phyloP scores from a whole-genome alignment of 495 filamentous ascomycete species.

The Tuber calosporum region DNA sequence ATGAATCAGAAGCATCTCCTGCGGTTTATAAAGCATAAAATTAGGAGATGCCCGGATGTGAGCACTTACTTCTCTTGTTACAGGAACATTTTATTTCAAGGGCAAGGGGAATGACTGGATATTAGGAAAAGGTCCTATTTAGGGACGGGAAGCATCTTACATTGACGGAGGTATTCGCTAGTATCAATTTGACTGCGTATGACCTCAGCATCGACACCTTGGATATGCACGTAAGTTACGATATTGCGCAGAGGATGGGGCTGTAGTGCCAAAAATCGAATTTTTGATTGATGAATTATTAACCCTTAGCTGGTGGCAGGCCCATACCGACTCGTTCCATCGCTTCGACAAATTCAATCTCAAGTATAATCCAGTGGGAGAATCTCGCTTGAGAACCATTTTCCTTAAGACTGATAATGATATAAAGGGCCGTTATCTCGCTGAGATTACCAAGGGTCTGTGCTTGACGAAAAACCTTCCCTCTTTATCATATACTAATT shows the following conservation, averaged over 20 bases:
- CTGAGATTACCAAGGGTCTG: conserved; percentile 75
- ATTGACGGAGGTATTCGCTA: conserved; percentile 87
- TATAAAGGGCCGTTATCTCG: conserved; percentile 89
- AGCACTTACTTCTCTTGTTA: conserved; percentile 8
- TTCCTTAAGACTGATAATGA: conserved; percentile 98
- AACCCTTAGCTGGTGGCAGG: conserved; percentile 47
- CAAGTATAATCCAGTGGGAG: conserved; percentile 96
- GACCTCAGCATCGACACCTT: conserved; percentile 97
- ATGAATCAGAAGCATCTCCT: conserved; percentile 99
- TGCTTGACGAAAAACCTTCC: neutral
- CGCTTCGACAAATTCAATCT: conserved; percentile 99
- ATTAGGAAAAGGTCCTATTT: conserved; percentile 73
- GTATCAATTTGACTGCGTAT: conserved; percentile 93
- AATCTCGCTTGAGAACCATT: conserved; percentile 88
- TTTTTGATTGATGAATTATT: conserved; percentile 6
- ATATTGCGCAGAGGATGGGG: conserved; percentile 5
- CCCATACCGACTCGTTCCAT: conserved; percentile 96
- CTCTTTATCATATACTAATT: conserved; percentile 9
- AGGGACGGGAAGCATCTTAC: conserved; percentile 90
- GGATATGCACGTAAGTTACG: conserved; percentile 80
- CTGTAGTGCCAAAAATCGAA: neutral
- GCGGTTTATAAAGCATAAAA: conserved; percentile 98
- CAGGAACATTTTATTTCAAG: neutral
- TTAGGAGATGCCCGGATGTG: conserved; percentile 85
- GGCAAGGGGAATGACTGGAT: conserved; percentile 13